These are phyloP conservation scores for Cocos nucifera DNA, from an alignment of 176 grass and related monocot species.

Conservation along the genomic window DNA sequence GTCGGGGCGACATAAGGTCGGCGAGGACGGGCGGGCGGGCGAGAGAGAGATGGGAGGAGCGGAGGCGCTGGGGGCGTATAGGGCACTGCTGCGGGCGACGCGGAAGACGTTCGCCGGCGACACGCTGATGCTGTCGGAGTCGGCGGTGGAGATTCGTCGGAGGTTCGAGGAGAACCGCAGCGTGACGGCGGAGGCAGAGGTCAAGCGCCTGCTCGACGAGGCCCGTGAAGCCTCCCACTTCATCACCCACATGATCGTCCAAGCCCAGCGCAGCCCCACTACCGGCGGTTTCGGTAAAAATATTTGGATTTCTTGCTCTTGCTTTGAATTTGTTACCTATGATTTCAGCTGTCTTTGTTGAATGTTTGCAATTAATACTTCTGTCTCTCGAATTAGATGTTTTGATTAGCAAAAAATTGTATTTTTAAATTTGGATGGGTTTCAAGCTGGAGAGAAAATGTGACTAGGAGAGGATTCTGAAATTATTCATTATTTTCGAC, in stretches of 20 bases:
- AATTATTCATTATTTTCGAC: too few species aligned
- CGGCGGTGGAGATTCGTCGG: conserved; percentile 77
- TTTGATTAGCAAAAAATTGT: too few species aligned
- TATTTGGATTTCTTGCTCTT: neutral
- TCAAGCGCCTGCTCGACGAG: conserved; percentile 42
- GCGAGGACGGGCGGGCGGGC: neutral
- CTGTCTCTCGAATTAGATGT: too few species aligned
- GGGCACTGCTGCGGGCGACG: conserved; percentile 65
- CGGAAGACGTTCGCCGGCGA: conserved; percentile 84
- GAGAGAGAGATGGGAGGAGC: conserved; percentile 18
- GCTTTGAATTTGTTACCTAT: conserved; percentile 11
- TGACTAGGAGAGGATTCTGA: too few species aligned
- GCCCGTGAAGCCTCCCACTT: conserved; percentile 78
- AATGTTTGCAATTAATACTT: too few species aligned
- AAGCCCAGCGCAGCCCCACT: conserved; percentile 42
- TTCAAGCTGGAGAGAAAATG: too few species aligned
- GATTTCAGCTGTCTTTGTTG: neutral
- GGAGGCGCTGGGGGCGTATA: conserved; percentile 66
- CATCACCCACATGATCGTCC: conserved; percentile 84
- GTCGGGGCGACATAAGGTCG: too few species aligned
- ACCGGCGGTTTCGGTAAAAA: conserved; percentile 69
- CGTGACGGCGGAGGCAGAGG: conserved; percentile 39
- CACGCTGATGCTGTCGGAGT: conserved; percentile 65
- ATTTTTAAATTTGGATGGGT: too few species aligned
- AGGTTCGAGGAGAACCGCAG: conserved; percentile 64